Evolutionary conservation across 2,329 filamentous ascomycete species (phyloP).

Genomic region (Calycina herbarum): DNA sequence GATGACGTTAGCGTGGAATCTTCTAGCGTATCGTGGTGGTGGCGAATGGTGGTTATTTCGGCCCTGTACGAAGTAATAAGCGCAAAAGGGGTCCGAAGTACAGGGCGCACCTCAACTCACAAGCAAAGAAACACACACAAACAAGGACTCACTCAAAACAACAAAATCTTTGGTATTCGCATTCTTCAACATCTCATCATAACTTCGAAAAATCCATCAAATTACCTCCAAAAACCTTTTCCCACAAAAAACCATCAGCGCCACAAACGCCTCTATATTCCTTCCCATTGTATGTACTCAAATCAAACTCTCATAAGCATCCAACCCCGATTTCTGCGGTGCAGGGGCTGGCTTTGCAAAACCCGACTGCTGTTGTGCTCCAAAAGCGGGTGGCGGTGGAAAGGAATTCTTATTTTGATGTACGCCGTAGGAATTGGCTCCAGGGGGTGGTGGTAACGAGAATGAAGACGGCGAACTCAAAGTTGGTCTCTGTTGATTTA

Average conservation of each 20-base stretch:
- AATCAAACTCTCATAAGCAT: conserved; percentile 57
- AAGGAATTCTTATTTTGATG: conserved; percentile 20
- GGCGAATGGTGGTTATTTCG: too few relatives aligned
- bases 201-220: neutral
- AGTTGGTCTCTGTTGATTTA: conserved; percentile 47
- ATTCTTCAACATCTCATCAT: neutral
- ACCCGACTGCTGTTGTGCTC: conserved; percentile 36
- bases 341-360: conserved; percentile 22
- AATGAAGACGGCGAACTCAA: conserved; percentile 48
- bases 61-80: too few relatives aligned
- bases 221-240: neutral
- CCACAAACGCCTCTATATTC: conserved; percentile 1
- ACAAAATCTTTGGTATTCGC: neutral
- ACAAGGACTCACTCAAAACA: neutral
- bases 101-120: too few relatives aligned
- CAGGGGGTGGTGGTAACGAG: conserved; percentile 46
- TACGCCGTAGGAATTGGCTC: conserved; percentile 18
- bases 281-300: conserved; percentile 29
- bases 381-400: conserved; percentile 31
- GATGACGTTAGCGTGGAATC: too few relatives aligned
- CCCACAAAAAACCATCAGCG: neutral
- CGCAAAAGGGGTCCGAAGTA: too few relatives aligned
- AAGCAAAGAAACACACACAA: neutral
- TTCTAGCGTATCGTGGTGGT: too few relatives aligned
- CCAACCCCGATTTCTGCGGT: conserved; percentile 45